Evolutionary conservation across 495 filamentous ascomycete genomes (phyloP), one percentile per base, ranked within the genome.

Genomic region (Penicillium herquei): DNA sequence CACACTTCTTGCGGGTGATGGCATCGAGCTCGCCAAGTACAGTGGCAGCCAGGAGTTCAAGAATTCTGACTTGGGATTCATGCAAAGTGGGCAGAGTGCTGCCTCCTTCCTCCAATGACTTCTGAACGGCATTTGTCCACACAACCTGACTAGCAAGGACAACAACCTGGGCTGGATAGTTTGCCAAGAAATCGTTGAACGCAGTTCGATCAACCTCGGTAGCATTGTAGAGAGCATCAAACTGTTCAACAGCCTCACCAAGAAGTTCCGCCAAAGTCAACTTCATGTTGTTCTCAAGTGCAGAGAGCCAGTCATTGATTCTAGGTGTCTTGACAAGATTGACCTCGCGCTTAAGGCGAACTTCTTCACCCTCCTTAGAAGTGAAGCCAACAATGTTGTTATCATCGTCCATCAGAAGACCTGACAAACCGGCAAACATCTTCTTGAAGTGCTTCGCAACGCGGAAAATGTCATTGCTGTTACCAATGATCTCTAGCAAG

Each of bases 361-460:
- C 90, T 57, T 89, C 81, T 73, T 99, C 94, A 37, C 90, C 92
- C 72, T 99, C 94, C 68, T 96, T 98, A 0, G 95, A 98, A 34
- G 87, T 92, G 67, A 98, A 93, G 0, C 92, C 93, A 7, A 89
- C 81, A 56, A 99, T 97, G 56, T 87, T 83, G 35, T 84, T 83
- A 56, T 96, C 87, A 54, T 97, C 92, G 63, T 96, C 91, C 80
- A 96, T 90, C 18, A 94, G 78, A 35, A 99, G 80, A 1, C 93
- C 92, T 6, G 86, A 90, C 21, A 99, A 77, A 48, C 94, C 94
- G 51, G 94, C 94, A 76, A 99, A 99, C 94, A 99, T 99, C 79
- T 99, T 99, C 72, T 95, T 91, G 77, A 99, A 90, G 70, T 99
- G 94, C 70, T 98, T 98, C 43, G 93, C 89, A 54, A 99, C 92